phyloP scores from a whole-genome alignment of 1,139 yeast species.

The Kurtzmaniella natalensis region DNA sequence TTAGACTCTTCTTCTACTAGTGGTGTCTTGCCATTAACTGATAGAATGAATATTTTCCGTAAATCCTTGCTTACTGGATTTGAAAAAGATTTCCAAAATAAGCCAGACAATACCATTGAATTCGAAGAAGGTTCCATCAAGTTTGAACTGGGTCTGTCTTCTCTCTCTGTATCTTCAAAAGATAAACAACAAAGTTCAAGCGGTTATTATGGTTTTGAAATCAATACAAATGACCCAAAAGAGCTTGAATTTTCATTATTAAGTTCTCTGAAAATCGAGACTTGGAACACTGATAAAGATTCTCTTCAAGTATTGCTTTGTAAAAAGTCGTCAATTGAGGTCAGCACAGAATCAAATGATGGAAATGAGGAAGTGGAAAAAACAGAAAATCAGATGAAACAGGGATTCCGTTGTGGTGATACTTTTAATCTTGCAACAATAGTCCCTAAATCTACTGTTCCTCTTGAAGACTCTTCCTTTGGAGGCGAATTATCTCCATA shows the following conservation, averaged over 20 bases:
- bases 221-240: neutral
- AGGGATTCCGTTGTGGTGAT: constrained; percentile 40
- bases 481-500: constrained; percentile 48
- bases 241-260: constrained; percentile 14
- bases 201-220: neutral
- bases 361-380: too few species aligned
- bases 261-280: constrained; percentile 11
- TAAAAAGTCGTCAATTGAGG: constrained; percentile 8
- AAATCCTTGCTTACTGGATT: constrained; percentile 54
- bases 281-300: constrained; percentile 4
- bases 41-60: constrained; percentile 58
- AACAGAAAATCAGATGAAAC: too few species aligned
- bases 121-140: neutral
- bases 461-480: constrained; percentile 46
- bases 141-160: neutral
- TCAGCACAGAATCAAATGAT: constrained; percentile 3
- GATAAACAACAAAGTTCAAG: neutral
- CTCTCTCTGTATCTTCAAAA: neutral
- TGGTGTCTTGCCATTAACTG: constrained; percentile 45
- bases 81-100: constrained; percentile 35
- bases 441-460: constrained; percentile 44
- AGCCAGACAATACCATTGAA: neutral
- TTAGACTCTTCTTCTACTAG: constrained; percentile 42
- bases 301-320: constrained; percentile 14
- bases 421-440: constrained; percentile 25